Evolutionary conservation across 257 asterid genomes (phyloP), one percentile per base, ranked within the genome.

Genomic region (Prunella vulgaris): DNA sequence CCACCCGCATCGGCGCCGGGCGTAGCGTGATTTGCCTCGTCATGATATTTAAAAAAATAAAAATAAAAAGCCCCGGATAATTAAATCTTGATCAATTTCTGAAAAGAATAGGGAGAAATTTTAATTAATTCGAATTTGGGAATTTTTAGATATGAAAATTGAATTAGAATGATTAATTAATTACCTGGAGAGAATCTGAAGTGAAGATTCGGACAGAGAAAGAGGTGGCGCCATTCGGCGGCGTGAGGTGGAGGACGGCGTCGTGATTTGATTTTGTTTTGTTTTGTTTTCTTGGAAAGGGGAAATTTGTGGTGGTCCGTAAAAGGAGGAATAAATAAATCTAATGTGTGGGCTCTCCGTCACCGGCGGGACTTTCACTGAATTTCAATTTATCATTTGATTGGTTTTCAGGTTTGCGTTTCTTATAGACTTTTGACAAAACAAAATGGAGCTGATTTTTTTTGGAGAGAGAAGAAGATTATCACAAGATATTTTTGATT

Each of bases 1-100:
- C 80, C 25, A 46, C 81, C 17, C 22, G 25, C 3, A 72, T 10
- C 76, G 66, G 10, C 42, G 76, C 73, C 9, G 81, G 60, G 1
- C 70, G 82, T 25, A 84, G 86, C 21, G 75, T 69, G 25, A n/a
- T n/a, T n/a, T n/a, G n/a, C n/a, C n/a, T n/a, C n/a, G n/a, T n/a
- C n/a, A n/a, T n/a, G n/a, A n/a, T n/a, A n/a, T n/a, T n/a, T n/a
- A n/a, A n/a, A n/a, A 40, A 40, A 2, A 30, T 32, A 5, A 32
- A 32, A 32, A 32, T 5, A 32, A 32, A 32, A 10, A 40, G 12
- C 10, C 5, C 48, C 15, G n/a, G n/a, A 13, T 40, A 12, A 40
- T 40, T 40, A 40, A 3, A 40, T 10, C 2, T 40, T 40, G 48
- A 40, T 40, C 48, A 40, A 40, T 15, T 40, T 40, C 4, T 35